Percentiles rank a stretch among this genome's conserved stretches.
Conservation (phyloP, 495 filamentous ascomycete genomes). For the Penicillium waksmanii region DNA sequence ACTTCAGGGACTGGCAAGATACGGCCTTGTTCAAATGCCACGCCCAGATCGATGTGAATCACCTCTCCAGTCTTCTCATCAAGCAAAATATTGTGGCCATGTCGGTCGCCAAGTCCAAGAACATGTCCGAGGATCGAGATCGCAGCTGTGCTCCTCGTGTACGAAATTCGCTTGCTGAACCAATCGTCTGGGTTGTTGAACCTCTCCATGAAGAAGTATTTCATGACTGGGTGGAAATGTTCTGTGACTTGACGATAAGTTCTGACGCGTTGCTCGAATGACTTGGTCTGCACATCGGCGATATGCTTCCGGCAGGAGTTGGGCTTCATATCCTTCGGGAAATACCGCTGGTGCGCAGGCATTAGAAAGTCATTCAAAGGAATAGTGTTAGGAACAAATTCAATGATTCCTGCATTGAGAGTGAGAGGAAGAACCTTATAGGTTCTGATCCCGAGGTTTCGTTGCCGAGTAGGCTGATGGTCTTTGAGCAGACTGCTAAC, state of each 20-base stretch:
- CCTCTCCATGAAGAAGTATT: conserved; percentile 94
- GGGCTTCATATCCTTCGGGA: conserved; percentile 80
- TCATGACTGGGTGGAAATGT: conserved; percentile 89
- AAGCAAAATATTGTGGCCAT: conserved; percentile 94
- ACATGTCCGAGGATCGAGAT: conserved; percentile 95
- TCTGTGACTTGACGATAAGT: conserved; percentile 75
- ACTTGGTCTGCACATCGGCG: conserved; percentile 65
- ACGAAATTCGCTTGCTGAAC: conserved; percentile 84
- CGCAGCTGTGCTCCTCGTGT: conserved; percentile 89
- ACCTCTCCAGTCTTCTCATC: conserved; percentile 91
- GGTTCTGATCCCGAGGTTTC: conserved; percentile 84
- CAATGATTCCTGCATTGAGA: conserved; percentile 84
- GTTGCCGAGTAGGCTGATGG: conserved; percentile 82
- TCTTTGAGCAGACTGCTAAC: conserved; percentile 86
- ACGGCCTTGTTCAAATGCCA: conserved; percentile 94
- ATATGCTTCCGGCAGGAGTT: conserved; percentile 78
- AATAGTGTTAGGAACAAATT: conserved; percentile 92
- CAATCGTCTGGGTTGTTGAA: conserved; percentile 95
- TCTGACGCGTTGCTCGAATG: conserved; percentile 69
- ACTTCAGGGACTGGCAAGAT: conserved; percentile 92
- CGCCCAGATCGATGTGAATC: conserved; percentile 94
- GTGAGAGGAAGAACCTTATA: conserved; percentile 95
- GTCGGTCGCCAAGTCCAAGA: conserved; percentile 91
- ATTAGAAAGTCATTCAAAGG: conserved; percentile 88
- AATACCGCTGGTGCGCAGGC: conserved; percentile 85